phyloP scores from a whole-genome alignment of 441 rosid species.

The Jatropha podagrica region DNA sequence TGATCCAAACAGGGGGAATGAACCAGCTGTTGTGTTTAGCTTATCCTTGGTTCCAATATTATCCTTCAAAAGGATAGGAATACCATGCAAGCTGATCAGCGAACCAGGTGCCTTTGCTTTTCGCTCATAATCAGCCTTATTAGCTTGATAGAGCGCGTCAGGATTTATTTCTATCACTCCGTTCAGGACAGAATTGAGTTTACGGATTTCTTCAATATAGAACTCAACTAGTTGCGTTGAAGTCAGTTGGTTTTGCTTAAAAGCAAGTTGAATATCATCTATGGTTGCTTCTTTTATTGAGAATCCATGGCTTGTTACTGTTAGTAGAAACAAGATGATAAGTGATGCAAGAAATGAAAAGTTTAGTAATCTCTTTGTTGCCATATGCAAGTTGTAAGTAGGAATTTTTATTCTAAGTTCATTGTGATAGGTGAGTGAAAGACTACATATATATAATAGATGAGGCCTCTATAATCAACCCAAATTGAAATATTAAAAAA shows the following conservation, averaged over 20 bases:
- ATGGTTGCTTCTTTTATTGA: conserved; percentile 41
- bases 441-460: not conserved
- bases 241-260: conserved; percentile 40
- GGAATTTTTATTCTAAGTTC: not conserved
- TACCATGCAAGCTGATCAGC: conserved; percentile 47
- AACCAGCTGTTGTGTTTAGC: conserved; percentile 76
- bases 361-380: not conserved
- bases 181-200: conserved; percentile 50
- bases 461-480: not conserved
- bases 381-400: not conserved
- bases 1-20: conserved; percentile 54
- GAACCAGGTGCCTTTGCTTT: conserved; percentile 17
- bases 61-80: conserved; percentile 73
- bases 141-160: conserved; percentile 56
- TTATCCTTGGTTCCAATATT: conserved; percentile 57
- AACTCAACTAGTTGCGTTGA: conserved; percentile 56
- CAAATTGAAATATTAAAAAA: too few relatives aligned
- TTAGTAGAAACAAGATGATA: not conserved
- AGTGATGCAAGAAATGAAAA: not conserved
- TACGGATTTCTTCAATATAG: conserved; percentile 49
- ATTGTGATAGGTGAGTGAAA: not conserved
- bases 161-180: conserved; percentile 77
- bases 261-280: conserved; percentile 45
- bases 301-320: conserved; percentile 9
- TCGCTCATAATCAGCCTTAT: conserved; percentile 61